These are phyloP conservation scores for Skeletonema menzelii DNA, from an alignment of 108 stramenopile species.

Conservation along the genomic window DNA sequence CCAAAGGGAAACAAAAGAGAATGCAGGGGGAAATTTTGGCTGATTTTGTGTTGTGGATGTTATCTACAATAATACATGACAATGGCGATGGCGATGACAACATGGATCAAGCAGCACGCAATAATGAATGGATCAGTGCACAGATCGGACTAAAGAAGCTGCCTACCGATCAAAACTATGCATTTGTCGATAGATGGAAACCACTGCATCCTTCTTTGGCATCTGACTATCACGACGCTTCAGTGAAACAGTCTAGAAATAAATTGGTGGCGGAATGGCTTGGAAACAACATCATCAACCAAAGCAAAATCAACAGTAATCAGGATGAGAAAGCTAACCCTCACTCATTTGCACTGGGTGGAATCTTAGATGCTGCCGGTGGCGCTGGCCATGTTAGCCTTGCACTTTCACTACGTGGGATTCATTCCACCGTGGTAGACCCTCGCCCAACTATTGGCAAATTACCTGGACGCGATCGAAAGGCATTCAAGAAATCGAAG, in stretches of 20 bases:
- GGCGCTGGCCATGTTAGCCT: constrained; percentile 84
- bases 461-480: constrained; percentile 71
- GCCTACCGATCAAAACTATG: neutral
- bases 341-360: neutral
- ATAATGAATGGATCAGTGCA: neutral
- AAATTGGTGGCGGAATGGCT: neutral
- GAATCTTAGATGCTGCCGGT: constrained; percentile 77
- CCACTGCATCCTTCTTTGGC: neutral
- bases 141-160: neutral
- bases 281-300: neutral
- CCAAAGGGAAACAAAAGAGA: constrained; percentile 58
- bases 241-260: neutral
- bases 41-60: constrained; percentile 56
- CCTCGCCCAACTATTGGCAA: constrained; percentile 67
- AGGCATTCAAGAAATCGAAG: constrained; percentile 56
- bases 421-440: constrained; percentile 77
- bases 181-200: constrained; percentile 12
- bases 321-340: neutral
- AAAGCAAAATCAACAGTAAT: constrained; percentile 2
- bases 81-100: constrained; percentile 2
- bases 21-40: constrained; percentile 62
- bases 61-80: constrained; percentile 40
- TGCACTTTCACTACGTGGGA: constrained; percentile 57
- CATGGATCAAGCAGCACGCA: neutral
- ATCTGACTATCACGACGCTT: neutral